These are phyloP conservation scores for Geotrichum reessii DNA, from an alignment of 1,139 yeast species.

Conservation along the genomic window DNA sequence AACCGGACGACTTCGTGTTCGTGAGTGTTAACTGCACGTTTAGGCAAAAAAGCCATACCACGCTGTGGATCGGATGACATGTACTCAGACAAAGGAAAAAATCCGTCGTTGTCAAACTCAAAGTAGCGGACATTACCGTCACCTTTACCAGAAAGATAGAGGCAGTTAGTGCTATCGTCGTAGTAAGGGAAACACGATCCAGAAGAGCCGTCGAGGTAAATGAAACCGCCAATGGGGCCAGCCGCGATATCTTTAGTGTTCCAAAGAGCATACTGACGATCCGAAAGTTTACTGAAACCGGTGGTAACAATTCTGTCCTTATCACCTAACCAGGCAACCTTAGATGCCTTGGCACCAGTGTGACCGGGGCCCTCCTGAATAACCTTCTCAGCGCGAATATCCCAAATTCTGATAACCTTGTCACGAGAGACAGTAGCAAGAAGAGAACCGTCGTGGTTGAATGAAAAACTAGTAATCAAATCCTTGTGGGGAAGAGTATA, in stretches of 20 bases:
- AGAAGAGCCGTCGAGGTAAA: constrained; percentile 79
- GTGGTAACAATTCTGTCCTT: constrained; percentile 83
- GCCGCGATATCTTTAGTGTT: constrained; percentile 62
- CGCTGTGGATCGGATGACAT: constrained; percentile 90
- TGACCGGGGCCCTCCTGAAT: constrained; percentile 86
- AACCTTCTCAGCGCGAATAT: constrained; percentile 65
- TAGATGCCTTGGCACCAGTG: constrained; percentile 82
- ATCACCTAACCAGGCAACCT: constrained; percentile 87
- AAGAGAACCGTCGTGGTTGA: constrained; percentile 81
- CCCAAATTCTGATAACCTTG: constrained; percentile 87
- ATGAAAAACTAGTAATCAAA: constrained; percentile 82
- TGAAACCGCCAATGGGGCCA: constrained; percentile 87
- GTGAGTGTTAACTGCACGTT: constrained; percentile 65
- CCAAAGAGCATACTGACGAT: constrained; percentile 95
- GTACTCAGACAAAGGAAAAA: constrained; percentile 77
- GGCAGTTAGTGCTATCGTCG: constrained; percentile 72
- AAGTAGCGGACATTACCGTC: constrained; percentile 95
- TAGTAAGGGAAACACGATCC: constrained; percentile 90
- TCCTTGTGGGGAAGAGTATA: constrained; percentile 81
- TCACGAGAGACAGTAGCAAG: constrained; percentile 92
- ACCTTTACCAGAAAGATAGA: constrained; percentile 94
- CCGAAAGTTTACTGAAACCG: constrained; percentile 90
- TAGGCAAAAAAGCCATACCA: constrained; percentile 89
- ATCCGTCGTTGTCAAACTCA: constrained; percentile 71
- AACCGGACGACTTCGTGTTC: constrained; percentile 80